Evolutionary conservation across 176 grass and related monocot species (phyloP), one percentile per base, ranked within the genome.

Genomic region (Oryza coarctata): DNA sequence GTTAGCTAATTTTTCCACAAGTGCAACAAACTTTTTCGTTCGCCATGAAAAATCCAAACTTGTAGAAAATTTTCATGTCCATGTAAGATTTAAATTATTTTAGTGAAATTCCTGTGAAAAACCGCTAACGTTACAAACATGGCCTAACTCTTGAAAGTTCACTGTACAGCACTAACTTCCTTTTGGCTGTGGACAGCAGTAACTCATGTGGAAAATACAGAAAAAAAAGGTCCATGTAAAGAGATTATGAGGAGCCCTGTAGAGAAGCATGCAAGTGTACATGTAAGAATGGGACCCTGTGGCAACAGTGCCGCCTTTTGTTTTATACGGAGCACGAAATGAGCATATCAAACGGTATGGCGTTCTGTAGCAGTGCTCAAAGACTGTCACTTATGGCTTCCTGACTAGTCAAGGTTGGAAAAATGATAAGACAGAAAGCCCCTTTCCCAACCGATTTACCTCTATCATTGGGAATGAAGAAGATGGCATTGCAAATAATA

Each of bases 241-340:
- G 15, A 55, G 50, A n/a, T 55, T 22, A 55, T 55, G 50, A 55
- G 50, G 9, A 55, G 2, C 50, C 50, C 50, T 55, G 50, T 55
- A 55, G 20, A 55, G 18, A 55, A 55, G 50, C 50, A 55, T 55
- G 50, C 50, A 80, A 60, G 2, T 77, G 74, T 70, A 70, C 65
- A 40, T 34, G 61, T 58, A 60, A 34, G 35, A 29, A 29, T 11
- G 45, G 47, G 45, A 11, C 15, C 29, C 72, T 57, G 14, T 22
- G n/a, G 27, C 9, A 35, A 55, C 74, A 67, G 77, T 83, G 65
- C 26, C 3, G 23, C 41, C 33, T 79, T 65, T 78, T 84, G 81
- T 80, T 88, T 63, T 83, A 39, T 31, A 50, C 26, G 50, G 69
- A 67, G 44, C 68, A 66, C 22, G 27, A 35, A 7, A 76, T 58